Evolutionary conservation across 805 yeast species (phyloP).

Genomic region (Candida bentonensis): DNA sequence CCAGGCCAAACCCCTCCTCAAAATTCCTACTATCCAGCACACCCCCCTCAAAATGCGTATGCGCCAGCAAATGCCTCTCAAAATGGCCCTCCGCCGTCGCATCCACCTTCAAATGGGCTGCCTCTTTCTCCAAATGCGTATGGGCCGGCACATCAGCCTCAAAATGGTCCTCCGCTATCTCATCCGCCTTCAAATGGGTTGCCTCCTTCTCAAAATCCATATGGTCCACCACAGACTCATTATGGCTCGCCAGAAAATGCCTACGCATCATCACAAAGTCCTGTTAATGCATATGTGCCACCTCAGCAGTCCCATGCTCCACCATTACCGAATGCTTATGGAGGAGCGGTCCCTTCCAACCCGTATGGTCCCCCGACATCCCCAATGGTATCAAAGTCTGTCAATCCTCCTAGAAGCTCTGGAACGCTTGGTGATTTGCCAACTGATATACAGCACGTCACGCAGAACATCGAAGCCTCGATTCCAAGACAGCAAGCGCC

Average conservation of each 20-base stretch:
- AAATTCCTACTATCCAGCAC: no score
- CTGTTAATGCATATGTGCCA: no score
- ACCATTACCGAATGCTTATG: no score
- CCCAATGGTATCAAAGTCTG: conserved; percentile 1
- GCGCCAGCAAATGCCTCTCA: no score
- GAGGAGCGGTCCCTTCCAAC: not conserved
- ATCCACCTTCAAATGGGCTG: no score
- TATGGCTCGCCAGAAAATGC: no score
- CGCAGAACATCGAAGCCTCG: not conserved
- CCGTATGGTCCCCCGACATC: conserved; percentile 1
- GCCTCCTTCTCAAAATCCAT: conserved; percentile 10
- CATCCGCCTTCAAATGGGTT: not conserved
- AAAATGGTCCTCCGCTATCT: conserved; percentile 6
- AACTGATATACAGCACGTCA: not conserved
- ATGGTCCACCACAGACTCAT: conserved; percentile 11
- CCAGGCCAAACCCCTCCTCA: no score
- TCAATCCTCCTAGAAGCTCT: conserved; percentile 1
- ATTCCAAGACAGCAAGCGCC: not conserved
- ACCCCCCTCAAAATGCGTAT: no score
- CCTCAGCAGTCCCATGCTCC: no score
- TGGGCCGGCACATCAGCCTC: not conserved
- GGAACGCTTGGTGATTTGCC: conserved; percentile 4
- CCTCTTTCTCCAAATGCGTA: no score
- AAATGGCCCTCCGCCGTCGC: no score
- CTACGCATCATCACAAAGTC: no score